Evolutionary conservation across 1,139 yeast species (phyloP), one percentile per base, ranked within the genome.

Genomic region (Lodderomyces parapsilosis): DNA sequence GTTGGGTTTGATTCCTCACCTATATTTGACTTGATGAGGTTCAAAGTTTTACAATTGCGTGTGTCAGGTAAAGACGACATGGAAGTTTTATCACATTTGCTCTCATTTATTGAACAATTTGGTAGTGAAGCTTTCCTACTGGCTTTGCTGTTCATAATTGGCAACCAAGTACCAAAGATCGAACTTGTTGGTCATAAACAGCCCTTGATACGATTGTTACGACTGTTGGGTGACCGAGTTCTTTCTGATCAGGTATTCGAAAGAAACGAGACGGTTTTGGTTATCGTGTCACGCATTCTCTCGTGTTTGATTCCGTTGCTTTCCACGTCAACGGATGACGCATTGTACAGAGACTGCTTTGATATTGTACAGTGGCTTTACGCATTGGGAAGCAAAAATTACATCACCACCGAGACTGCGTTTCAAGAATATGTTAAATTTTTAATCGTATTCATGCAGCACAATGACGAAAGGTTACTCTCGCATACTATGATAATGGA

Each of bases 331-430:
- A 15, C 20, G 4, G 58, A 54, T 42, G 50, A 50, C 2, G 57
- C 52, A 7, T 50, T 67, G 14, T 47, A 50, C 17, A 62, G 61
- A 18, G 74, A 71, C 43, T 59, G 63, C 36, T 49, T 47, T 36
- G 80, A 74, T 46, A 61, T 75, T 41, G 49, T 62, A 17, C 46
- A 49, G 3, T 71, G 73, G 69, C 43, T 68, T 23, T 34, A 61
- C 10, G 54, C 59, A 46, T 67, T 71, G 45, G 68, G 62, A 1
- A 51, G 51, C 4, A 62, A 60, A 43, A 50, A 52, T 3, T 49
- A 69, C 9, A 59, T 71, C 9, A 34, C 56, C 2, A 59, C 67
- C 1, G 60, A 56, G 36, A 24, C 39, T 2, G 49, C 68, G 1
- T 44, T 53, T 9, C 36, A 48, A 8, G 56, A 54, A 23, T 58